Evolutionary conservation across 345 rosid species (phyloP).

Genomic region (Lepidium didymum): DNA sequence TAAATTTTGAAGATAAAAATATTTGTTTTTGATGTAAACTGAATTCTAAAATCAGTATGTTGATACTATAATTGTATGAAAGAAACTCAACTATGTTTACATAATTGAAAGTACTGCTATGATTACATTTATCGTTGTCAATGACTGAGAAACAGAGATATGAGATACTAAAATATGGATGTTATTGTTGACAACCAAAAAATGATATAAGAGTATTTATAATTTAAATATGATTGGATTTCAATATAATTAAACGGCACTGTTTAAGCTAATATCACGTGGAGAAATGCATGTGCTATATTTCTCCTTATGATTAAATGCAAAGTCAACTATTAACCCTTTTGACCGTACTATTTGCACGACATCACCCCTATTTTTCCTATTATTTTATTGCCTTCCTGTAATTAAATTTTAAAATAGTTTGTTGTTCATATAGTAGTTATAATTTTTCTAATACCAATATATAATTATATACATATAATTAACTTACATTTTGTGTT

Average conservation of each 20-base stretch:
- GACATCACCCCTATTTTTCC: neutral
- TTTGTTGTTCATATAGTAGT: neutral
- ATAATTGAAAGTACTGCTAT: neutral
- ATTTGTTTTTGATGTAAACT: neutral
- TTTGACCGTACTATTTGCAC: conserved; percentile 19
- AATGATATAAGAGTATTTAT: neutral
- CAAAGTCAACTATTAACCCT: conserved; percentile 25
- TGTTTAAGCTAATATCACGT: conserved; percentile 26
- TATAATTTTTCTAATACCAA: neutral
- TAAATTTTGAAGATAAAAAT: neutral
- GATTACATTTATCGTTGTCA: neutral
- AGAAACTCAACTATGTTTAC: neutral
- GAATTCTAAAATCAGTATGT: neutral
- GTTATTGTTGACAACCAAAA: neutral
- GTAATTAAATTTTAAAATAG: neutral
- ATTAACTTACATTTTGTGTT: neutral
- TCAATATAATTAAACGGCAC: conserved; percentile 18
- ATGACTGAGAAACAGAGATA: neutral
- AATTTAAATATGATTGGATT: neutral
- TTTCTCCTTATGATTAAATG: conserved; percentile 6
- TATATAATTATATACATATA: neutral
- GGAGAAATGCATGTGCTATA: conserved; percentile 22
- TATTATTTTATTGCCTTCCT: neutral
- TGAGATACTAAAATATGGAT: neutral
- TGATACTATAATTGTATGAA: neutral